Conservation (phyloP, 257 asterid genomes). For the Solanum bukasovii region DNA sequence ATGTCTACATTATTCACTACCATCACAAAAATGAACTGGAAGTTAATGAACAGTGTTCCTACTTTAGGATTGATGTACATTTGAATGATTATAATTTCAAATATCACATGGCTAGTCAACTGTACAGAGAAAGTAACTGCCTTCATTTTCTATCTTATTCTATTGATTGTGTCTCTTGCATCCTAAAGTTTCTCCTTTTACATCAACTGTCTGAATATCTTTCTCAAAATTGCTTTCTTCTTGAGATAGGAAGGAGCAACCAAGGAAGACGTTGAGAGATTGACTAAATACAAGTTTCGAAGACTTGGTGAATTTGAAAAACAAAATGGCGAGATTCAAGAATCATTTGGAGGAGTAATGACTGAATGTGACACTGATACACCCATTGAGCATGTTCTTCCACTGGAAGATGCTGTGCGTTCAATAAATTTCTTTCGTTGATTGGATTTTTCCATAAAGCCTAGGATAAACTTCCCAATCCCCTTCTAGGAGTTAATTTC, state of each 20-base stretch:
- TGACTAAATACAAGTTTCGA: slow-evolving; percentile 75
- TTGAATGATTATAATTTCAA: not conserved
- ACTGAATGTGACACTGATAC: slow-evolving; percentile 66
- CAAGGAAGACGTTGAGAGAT: slow-evolving; percentile 83
- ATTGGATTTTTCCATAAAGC: not conserved
- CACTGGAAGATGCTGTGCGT: slow-evolving; percentile 87
- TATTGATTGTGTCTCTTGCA: not conserved
- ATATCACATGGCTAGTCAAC: not conserved
- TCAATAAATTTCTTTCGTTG: not conserved
- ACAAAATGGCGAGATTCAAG: slow-evolving; percentile 84
- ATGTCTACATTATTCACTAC: not conserved
- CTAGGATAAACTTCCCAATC: not conserved
- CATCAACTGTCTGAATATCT: not conserved
- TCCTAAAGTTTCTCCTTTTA: not conserved
- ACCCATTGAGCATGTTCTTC: slow-evolving; percentile 76
- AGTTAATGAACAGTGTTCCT: not conserved
- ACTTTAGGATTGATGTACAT: not conserved
- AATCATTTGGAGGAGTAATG: slow-evolving; percentile 92
- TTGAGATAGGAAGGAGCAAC: slow-evolving; percentile 93
- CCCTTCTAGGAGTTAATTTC: not conserved
- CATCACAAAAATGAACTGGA: not conserved
- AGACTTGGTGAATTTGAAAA: slow-evolving; percentile 88
- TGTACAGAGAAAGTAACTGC: not conserved
- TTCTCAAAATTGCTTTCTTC: not conserved
- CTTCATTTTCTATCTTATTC: not conserved